Percentiles rank a stretch among this genome's conserved stretches.
These are phyloP conservation scores for Phoenix roebelenii DNA, from an alignment of 176 grass and related monocot species.

Conservation along the genomic window DNA sequence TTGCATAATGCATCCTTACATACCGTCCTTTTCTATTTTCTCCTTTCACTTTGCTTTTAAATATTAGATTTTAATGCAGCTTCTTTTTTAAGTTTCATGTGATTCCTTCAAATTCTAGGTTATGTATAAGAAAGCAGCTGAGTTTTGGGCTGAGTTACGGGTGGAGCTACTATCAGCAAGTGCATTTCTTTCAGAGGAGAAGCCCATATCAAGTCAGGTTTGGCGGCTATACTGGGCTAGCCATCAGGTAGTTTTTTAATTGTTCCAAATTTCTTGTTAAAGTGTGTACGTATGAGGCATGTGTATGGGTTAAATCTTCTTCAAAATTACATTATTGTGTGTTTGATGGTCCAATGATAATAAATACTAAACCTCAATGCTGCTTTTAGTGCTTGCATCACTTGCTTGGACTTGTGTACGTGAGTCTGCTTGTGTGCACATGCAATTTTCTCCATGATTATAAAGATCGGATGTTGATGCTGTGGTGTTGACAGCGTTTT, in stretches of 20 bases:
- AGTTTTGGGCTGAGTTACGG: slow-evolving; percentile 81
- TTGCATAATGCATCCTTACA: no score
- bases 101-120: slow-evolving; percentile 40
- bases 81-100: slow-evolving; percentile 8
- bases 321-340: no score
- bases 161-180: slow-evolving; percentile 77
- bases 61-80: neutral
- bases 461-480: slow-evolving; percentile 1
- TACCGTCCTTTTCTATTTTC: no score
- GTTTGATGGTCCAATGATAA: no score
- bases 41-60: neutral
- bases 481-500: slow-evolving; percentile 66
- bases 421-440: slow-evolving; percentile 1
- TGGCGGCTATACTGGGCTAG: slow-evolving; percentile 97
- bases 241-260: slow-evolving; percentile 54
- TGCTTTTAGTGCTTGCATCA: no score
- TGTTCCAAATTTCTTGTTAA: no score
- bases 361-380: no score
- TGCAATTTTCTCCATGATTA: slow-evolving; percentile 1
- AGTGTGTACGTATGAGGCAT: no score
- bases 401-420: no score
- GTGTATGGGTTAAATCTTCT: no score
- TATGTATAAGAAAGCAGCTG: slow-evolving; percentile 80
- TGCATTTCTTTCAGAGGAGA: slow-evolving; percentile 71
- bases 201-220: slow-evolving; percentile 63